Base-by-base conservation (phyloP, 1,139 yeast species). In the Diutina mesorugosa region DNA sequence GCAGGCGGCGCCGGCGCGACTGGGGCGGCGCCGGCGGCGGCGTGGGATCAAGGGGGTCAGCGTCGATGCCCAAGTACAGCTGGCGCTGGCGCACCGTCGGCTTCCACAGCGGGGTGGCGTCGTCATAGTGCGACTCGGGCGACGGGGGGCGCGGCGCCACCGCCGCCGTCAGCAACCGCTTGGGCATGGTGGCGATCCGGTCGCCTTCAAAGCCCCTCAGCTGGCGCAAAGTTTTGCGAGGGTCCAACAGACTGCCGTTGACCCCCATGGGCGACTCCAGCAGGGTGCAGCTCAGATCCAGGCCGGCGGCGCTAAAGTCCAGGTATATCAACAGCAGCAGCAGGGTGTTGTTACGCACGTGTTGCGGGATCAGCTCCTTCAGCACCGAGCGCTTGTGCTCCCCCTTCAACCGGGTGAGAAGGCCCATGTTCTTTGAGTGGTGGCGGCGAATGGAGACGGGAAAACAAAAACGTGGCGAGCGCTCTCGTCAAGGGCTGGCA, bases 271-370 rank as follows among this genome's bases (percentile, higher is more conserved):
- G 28, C 26, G 8, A 10, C 38, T 47, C 51, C 16, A 16, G 16
- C 51, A 47, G 51, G 29, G 53, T 50, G 38, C 45, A 50, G 41
- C 26, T n/a, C 53, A 28, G 16, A 18, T 50, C 53, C 53, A 32
- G 45, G 21, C 53, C 53, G 12, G 45, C 45, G 45, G 53, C 53
- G 29, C 45, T 30, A 32, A 50, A 50, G 41, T 50, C 53, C 45
- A 30, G 45, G 53, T 50, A 50, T 45, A 21, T 50, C 38, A 50
- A 50, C 53, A 50, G 53, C 53, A 32, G 45, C 45, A 30, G 45
- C 53, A 30, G 38, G 45, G 53, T 50, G 45, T 50, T 50, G 53
- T n/a, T 50, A 45, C 53, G 53, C 41, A 16, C 45, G 53, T 50
- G 53, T 9, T 35, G 12, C 5, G 53, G 53, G 14, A 50, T 50